Evolutionary conservation across 768 basidiomycete species (phyloP), one percentile per base, ranked within the genome.

Genomic region (Serendipita vermifera): DNA sequence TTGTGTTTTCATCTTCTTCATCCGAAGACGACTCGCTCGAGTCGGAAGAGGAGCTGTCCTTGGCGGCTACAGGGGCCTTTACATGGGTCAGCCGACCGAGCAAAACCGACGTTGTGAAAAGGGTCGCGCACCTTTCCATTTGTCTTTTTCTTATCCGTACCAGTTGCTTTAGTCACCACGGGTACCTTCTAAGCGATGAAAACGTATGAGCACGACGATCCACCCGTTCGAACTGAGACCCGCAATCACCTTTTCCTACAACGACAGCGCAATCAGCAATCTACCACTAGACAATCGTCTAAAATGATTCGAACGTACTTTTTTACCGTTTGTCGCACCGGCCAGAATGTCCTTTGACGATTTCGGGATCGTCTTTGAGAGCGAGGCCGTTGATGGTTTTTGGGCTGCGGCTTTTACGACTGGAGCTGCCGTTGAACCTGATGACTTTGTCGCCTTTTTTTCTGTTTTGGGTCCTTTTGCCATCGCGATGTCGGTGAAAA

Each of bases 71-170:
- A 17, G 27, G n/a, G 9, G 32, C 9, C 27, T 29, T 6, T 20
- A 20, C 39, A n/a, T n/a, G 9, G 11, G 36, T 11, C 36, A 38
- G n/a, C 11, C 26, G 6, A 17, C 6, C 15, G 26, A 5, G 9
- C 39, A 41, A 6, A 20, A 9, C 26, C 39, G 39, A 41, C 36
- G 11, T n/a, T 11, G 15, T 1, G 26, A 2, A n/a, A n/a, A n/a
- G n/a, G n/a, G n/a, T n/a, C n/a, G n/a, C 39, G 39, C 2, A 51
- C 46, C 2, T 51, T 51, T 20, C 46, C 46, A 29, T 51, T 51
- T 1, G 29, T 2, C 29, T 51, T 15, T 22, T 20, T 15, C 2
- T 51, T 51, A 9, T 26, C n/a, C n/a, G n/a, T n/a, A n/a, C n/a
- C 22, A 15, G 20, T 15, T 15, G 46, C 22, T 29, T 51, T 51